phyloP scores from a whole-genome alignment of 108 stramenopile genomes.

The Nannochloropsis gaditana region DNA sequence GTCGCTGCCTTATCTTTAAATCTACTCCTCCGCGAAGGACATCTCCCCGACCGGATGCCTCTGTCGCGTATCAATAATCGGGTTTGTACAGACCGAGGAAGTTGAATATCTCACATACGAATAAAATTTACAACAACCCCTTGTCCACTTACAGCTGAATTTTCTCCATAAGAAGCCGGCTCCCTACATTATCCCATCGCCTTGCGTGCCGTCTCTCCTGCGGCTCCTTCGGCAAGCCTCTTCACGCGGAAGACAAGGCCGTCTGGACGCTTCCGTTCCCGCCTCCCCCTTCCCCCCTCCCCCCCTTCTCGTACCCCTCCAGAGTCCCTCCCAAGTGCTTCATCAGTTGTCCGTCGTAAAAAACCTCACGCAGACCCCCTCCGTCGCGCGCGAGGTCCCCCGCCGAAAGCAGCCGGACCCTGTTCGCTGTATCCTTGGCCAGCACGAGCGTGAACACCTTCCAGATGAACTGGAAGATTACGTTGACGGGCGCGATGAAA shows the following conservation, averaged over 20 bases:
- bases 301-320: neutral
- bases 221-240: neutral
- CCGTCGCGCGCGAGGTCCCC: neutral
- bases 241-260: neutral
- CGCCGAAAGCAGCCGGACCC: neutral
- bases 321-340: neutral
- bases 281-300: neutral
- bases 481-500: neutral
- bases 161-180: too few species aligned
- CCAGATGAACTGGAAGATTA: neutral
- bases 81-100: too few species aligned
- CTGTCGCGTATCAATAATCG: too few species aligned
- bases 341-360: conserved; percentile 17
- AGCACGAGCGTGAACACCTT: neutral
- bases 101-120: too few species aligned
- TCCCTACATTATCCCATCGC: too few species aligned
- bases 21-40: too few species aligned
- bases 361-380: neutral
- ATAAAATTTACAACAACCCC: too few species aligned
- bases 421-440: neutral
- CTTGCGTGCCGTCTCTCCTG: too few species aligned
- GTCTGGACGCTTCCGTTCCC: neutral
- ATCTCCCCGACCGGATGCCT: too few species aligned
- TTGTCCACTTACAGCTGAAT: too few species aligned
- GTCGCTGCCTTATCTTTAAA: too few species aligned